Evolutionary conservation across 2,329 filamentous ascomycete species (phyloP), one percentile per base, ranked within the genome.

Genomic region (Neocatenulostroma microsporum): DNA sequence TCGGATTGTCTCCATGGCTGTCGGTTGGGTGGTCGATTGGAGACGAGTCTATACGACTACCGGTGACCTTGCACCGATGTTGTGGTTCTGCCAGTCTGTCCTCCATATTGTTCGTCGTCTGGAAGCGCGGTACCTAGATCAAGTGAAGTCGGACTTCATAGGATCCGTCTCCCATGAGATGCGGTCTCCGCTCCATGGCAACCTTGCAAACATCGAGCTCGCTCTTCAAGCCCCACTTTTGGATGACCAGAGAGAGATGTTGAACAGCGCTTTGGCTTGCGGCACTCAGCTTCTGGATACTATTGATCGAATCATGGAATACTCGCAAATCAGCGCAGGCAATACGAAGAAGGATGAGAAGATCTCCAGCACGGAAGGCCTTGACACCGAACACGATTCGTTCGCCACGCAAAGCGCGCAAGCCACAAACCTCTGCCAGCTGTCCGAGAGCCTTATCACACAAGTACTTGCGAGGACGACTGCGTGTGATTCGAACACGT

Each of bases 81-180:
- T 58, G 8, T 70, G 69, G 0, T 74, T 76, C 42, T 67, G 66
- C 0, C 68, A 69, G 33, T 66, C 68, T 1, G 68, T 73, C 10
- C 75, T 76, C 62, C 64, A 70, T 0, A 74, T 79, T 35, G 60
- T 79, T 1, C 64, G 68, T 0, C 62, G 70, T 2, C 41, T 74
- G 30, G 69, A 75, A 39, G 70, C 69, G 0, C 55, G 68, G 27
- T 67, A 66, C 20, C 49, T 53, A n/a, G 53, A 54, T 14, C 49
- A 57, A 28, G 52, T 54, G 7, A 65, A 39, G 18, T 15, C 18
- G 2, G 60, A 61, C 5, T 63, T 66, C 34, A 57, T 67, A 21
- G 58, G 60, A 17, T 63, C 60, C 4, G 60, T 65, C 14, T 61
- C 55, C 3, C 62, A 65, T 37, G 62, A 65, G 36, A 20, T 50